A percentile compares a stretch with the other conserved stretches of the same genome.
Evolutionary conservation across 2,329 filamentous ascomycete genomes (phyloP).

Genomic region (Colletotrichum sp.): DNA sequence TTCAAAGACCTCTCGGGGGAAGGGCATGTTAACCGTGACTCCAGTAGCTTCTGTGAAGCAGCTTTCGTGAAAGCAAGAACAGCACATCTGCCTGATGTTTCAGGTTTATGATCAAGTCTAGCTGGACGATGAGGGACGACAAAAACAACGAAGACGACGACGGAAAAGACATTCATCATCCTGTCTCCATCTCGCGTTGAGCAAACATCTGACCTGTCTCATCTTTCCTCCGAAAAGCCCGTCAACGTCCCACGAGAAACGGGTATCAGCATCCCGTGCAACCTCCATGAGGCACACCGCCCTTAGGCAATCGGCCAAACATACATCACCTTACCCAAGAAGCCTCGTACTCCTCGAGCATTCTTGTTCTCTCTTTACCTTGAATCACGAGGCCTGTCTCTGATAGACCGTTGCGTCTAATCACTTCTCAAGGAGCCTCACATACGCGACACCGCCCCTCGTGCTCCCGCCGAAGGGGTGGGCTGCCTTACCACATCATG

Average conservation of each 20-base stretch:
- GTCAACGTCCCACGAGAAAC: neutral
- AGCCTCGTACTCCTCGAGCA: neutral
- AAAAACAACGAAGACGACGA: too few relatives aligned
- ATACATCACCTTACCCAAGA: neutral
- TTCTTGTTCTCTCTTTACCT: neutral
- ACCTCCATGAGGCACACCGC: neutral
- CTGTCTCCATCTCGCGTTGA: neutral
- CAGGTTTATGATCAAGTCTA: too few relatives aligned
- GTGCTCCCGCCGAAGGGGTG: neutral
- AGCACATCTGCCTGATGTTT: too few relatives aligned
- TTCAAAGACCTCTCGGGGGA: too few relatives aligned
- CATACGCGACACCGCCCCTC: neutral
- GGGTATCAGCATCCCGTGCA: constrained; percentile 1
- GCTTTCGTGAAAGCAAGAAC: too few relatives aligned
- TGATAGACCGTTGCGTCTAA: neutral
- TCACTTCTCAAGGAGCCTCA: neutral
- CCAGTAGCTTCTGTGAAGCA: too few relatives aligned
- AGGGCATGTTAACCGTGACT: too few relatives aligned
- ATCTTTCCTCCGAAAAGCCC: neutral
- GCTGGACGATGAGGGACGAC: too few relatives aligned
- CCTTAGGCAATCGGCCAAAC: neutral
- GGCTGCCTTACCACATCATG: neutral
- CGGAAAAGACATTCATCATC: too few relatives aligned
- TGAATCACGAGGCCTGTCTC: neutral
- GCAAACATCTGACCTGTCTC: neutral